Evolutionary conservation across 495 filamentous ascomycete species (phyloP).

Genomic region (Penicillium coffeae): DNA sequence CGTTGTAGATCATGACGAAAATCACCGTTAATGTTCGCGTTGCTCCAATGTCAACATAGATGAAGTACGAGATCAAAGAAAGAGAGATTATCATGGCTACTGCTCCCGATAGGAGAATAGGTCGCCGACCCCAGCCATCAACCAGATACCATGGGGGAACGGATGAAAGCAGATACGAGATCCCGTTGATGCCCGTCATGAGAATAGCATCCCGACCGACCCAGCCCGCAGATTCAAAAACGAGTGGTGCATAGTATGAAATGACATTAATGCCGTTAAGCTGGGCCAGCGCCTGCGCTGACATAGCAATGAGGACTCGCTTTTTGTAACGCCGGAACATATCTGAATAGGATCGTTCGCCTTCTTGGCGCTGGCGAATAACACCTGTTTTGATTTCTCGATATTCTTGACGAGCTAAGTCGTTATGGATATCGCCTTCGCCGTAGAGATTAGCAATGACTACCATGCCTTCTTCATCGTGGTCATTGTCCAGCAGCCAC

Average conservation of each 20-base stretch:
- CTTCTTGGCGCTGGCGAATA: slow-evolving; percentile 86
- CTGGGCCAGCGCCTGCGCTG: slow-evolving; percentile 90
- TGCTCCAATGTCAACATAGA: slow-evolving; percentile 72
- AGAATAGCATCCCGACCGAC: slow-evolving; percentile 81
- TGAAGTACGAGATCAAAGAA: slow-evolving; percentile 92
- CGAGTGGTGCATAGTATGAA: slow-evolving; percentile 94
- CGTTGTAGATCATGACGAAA: slow-evolving; percentile 98
- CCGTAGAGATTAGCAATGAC: slow-evolving; percentile 98
- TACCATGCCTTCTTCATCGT: slow-evolving; percentile 96
- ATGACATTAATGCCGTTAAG: slow-evolving; percentile 99
- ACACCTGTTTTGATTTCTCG: slow-evolving; percentile 99
- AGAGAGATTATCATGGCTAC: slow-evolving; percentile 87
- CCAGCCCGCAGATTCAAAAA: slow-evolving; percentile 97
- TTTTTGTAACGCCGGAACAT: slow-evolving; percentile 94
- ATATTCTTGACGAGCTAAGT: slow-evolving; percentile 88
- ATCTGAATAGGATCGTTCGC: slow-evolving; percentile 83
- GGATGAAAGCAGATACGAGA: slow-evolving; percentile 86
- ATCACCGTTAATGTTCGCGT: slow-evolving; percentile 85
- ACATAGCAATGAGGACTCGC: slow-evolving; percentile 98
- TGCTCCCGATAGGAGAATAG: slow-evolving; percentile 87
- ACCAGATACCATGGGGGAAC: slow-evolving; percentile 97
- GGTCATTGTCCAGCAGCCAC: slow-evolving; percentile 96
- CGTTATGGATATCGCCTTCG: slow-evolving; percentile 87
- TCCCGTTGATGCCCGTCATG: slow-evolving; percentile 95
- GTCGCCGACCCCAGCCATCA: slow-evolving; percentile 84